Percentiles rank a stretch among this genome's conserved stretches.
These are phyloP conservation scores for Cytospora paraplurivora DNA, from an alignment of 2,329 filamentous ascomycete genomes.

Conservation along the genomic window DNA sequence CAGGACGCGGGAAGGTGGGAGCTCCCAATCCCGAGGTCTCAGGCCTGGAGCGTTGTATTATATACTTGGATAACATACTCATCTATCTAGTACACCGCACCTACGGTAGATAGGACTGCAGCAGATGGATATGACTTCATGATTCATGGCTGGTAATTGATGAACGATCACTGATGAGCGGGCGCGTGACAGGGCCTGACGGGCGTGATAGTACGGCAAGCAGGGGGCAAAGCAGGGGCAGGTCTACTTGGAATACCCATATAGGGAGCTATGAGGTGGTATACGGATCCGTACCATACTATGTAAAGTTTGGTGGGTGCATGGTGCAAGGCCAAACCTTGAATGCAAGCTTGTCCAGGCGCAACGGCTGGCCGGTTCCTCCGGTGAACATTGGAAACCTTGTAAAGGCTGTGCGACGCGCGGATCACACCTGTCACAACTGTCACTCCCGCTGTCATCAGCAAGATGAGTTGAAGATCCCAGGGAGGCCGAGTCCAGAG, in stretches of 20 bases:
- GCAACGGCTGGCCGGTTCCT: not conserved
- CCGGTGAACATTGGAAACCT: not conserved
- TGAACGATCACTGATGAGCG: too few relatives aligned
- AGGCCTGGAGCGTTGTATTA: not conserved
- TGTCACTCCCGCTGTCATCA: constrained; percentile 2
- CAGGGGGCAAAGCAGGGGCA: not conserved
- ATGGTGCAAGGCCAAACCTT: not conserved
- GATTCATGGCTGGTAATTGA: not conserved
- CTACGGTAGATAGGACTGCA: too few relatives aligned
- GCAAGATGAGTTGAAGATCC: constrained; percentile 2
- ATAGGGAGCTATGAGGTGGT: too few relatives aligned
- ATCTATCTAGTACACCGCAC: too few relatives aligned
- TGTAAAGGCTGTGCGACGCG: not conserved
- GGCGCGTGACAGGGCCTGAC: not conserved
- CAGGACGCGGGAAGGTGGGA: not conserved
- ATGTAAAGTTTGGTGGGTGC: not conserved
- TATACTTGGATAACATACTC: too few relatives aligned
- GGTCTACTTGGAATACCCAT: too few relatives aligned
- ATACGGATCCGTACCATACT: too few relatives aligned
- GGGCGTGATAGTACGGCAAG: not conserved
- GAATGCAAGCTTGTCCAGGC: not conserved
- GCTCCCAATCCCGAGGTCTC: not conserved
- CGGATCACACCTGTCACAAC: not conserved
- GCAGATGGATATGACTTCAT: not conserved
- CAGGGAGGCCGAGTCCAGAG: not conserved